Evolutionary conservation across 305 asterid genomes (phyloP), one percentile per base, ranked within the genome.

Genomic region (Fraxinus latifolia): DNA sequence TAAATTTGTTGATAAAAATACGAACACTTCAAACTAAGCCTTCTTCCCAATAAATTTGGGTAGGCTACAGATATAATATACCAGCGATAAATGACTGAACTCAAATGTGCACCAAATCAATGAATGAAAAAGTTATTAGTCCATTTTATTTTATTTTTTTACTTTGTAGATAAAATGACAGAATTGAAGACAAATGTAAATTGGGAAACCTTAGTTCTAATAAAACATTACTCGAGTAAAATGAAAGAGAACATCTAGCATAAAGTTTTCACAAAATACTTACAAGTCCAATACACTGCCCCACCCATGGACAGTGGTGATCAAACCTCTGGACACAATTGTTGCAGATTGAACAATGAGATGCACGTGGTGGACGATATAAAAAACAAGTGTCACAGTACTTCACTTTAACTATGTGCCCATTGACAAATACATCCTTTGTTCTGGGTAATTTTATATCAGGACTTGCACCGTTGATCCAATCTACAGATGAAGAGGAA

Each of bases 241-340:
- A 71, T n/a, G 25, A 32, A 31, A 39, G 76, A 31, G 76, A 71
- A 71, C 33, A 12, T 67, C 73, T 67, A 71, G 42, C 21, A 33
- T 71, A 71, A 71, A n/a, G 44, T 71, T n/a, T 7, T n/a, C 14
- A n/a, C 12, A 3, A 33, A 7, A 72, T 19, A 83, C 97, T 91
- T 90, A 95, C 98, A 60, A 86, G 87, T 76, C 98, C 98, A 5
- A 95, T 95, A 80, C 99, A 94, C 88, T 95, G 99, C 78, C 97
- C 98, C 62, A 94, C 96, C 99, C 98, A 95, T 1, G 99, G 98
- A 79, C 99, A 95, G 88, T 94, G 99, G 81, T 95, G 99, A 92
- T 95, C 99, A 36, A 95, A 93, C 83, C 97, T 92, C 93, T 95
- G 91, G 85, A 95, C 99, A 42, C 99, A 95, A 83, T 92, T 95